phyloP scores from a whole-genome alignment of 225 moss, liverwort and hornwort species.

The Sphagnum contortum region DNA sequence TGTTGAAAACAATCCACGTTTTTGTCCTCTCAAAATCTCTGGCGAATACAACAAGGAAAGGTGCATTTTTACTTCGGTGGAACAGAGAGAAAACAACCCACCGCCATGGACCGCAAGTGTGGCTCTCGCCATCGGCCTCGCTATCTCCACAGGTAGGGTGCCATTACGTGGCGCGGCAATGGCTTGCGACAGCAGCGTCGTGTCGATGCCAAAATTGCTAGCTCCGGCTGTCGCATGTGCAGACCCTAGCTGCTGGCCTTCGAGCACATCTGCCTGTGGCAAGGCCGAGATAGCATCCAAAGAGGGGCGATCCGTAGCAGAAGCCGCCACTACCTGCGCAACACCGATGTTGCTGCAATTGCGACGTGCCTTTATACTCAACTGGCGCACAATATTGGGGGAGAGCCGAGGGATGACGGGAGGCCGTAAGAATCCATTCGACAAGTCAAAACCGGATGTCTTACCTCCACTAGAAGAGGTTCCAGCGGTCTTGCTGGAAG shows the following conservation, averaged over 20 bases:
- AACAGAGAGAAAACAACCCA: conserved; percentile 1
- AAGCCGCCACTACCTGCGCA: conserved; percentile 95
- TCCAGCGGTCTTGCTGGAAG: conserved; percentile 39
- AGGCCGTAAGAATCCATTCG: conserved; percentile 48
- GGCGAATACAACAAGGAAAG: too few relatives aligned
- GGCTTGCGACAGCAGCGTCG: neutral
- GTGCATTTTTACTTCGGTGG: too few relatives aligned
- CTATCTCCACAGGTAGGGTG: conserved; percentile 8
- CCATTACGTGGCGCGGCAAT: conserved; percentile 9
- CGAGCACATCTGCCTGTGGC: conserved; percentile 29
- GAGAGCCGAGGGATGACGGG: conserved; percentile 72
- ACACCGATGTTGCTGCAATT: conserved; percentile 99
- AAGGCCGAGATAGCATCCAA: conserved; percentile 34
- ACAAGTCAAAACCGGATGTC: conserved; percentile 17
- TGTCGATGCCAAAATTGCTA: conserved; percentile 5
- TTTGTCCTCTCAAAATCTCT: too few relatives aligned
- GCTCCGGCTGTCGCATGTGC: conserved; percentile 9
- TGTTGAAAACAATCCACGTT: too few relatives aligned
- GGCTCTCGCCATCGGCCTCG: conserved; percentile 34
- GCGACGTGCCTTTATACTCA: conserved; percentile 94
- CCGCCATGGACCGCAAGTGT: conserved; percentile 91
- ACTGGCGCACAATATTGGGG: conserved; percentile 87
- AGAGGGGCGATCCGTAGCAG: conserved; percentile 71
- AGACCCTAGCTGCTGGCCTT: conserved; percentile 20
- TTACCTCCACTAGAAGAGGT: conserved; percentile 2